Evolutionary conservation across 352 stramenopile species (phyloP), one percentile per base, ranked within the genome.

Genomic region (Pythium coloratum): DNA sequence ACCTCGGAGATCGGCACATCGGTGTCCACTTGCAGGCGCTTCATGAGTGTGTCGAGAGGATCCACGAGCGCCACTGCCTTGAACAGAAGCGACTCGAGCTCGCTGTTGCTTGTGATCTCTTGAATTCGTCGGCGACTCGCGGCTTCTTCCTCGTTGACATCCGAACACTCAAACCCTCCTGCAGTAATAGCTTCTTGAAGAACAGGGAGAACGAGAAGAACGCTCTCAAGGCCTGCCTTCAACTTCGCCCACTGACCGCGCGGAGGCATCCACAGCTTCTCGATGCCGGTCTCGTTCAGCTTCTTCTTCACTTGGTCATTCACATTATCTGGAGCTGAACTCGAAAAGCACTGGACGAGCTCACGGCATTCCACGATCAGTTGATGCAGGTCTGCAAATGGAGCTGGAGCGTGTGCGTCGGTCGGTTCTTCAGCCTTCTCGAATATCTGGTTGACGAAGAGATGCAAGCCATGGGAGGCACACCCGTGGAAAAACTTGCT

Each of bases 401-500:
- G 53, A 32, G 49, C 38, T 12, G 51, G 40, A 18, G 18, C 12
- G 24, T 18, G 30, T 49, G 18, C 38, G 50, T 24, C 4, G n/a
- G 9, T 28, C 2, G 6, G 20, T 24, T 24, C 49, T 32, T 49
- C 49, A 30, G 20, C 53, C 30, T 2, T 34, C 16, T 44, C 53
- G n/a, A 77, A 80, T 16, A 80, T 63, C 24, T 71, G 49, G 14
- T 71, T 30, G 7, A 78, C 44, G 46, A 78, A 71, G 5, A 72
- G 46, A 42, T 65, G 57, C 1, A 78, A 42, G 5, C 64, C 67
- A 26, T 78, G 71, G 6, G 71, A 69, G 2, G 55, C 68, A 58
- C 71, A 78, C 44, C 71, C 71, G 38, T 75, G 64, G 47, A 78
- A 75, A 44, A 78, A 78, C 32, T 62, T 58, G 46, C 24, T 32